A percentile compares a stretch with the other conserved stretches of the same genome.
Conservation (phyloP, 2,329 filamentous ascomycete species). For the Monilinia aucupariae region DNA sequence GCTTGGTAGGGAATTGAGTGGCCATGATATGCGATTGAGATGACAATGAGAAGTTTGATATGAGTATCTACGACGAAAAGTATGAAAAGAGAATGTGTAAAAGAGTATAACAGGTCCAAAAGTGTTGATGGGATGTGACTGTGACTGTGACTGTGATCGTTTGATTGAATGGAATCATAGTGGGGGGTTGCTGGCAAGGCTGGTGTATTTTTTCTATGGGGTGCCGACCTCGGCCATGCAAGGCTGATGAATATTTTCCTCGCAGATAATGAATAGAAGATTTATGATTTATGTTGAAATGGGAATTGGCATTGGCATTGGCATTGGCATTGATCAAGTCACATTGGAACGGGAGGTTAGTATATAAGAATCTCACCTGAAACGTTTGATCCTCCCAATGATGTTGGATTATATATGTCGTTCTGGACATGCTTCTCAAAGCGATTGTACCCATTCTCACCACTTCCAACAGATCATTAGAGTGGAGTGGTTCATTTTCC, state of each 20-base stretch:
- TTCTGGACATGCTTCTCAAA: not conserved
- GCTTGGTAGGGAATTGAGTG: conserved; percentile 47
- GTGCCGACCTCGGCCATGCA: conserved; percentile 12
- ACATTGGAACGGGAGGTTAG: no score
- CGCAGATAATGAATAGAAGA: not conserved
- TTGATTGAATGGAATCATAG: conserved; percentile 1
- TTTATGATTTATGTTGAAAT: not conserved
- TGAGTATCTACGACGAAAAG: not conserved
- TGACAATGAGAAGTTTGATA: not conserved
- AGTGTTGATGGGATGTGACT: not conserved
- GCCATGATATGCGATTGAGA: conserved; percentile 19
- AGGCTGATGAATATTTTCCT: conserved; percentile 8
- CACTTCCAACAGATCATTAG: not conserved
- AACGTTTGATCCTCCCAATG: not conserved
- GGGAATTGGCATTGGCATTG: no score
- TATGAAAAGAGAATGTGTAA: not conserved
- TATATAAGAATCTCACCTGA: not conserved
- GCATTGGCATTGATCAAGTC: not conserved
- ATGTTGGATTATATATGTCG: not conserved
- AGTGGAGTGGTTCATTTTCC: conserved; percentile 7
- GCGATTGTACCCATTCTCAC: not conserved
- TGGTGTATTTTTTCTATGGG: conserved; percentile 9
- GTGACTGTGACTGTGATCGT: not conserved
- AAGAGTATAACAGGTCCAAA: not conserved
- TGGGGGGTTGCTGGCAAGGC: not conserved